phyloP scores from a whole-genome alignment of 108 stramenopile genomes.

The Aurantiochytrium sp. region DNA sequence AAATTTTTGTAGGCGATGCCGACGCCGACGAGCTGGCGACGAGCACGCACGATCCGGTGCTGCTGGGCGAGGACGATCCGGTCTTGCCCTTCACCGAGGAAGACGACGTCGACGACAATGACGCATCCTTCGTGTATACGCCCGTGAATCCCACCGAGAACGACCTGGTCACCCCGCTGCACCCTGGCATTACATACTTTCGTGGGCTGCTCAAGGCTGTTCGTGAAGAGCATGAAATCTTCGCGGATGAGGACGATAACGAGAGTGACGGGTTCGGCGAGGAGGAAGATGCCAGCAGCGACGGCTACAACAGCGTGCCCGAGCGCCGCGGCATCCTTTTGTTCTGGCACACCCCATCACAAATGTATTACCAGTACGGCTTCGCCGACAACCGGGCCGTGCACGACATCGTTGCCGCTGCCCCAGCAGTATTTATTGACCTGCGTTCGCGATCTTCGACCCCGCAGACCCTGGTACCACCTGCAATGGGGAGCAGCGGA shows the following conservation, averaged over 20 bases:
- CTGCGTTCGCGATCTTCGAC: neutral
- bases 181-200: neutral
- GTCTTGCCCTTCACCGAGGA: no score
- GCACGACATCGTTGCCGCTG: neutral
- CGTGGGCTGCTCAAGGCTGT: neutral
- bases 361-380: neutral
- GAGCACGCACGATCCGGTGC: no score
- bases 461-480: neutral
- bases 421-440: neutral
- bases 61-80: no score
- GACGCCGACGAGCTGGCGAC: neutral
- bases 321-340: neutral
- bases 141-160: neutral
- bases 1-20: neutral
- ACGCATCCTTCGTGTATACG: neutral
- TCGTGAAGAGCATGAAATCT: neutral
- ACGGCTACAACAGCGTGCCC: no score
- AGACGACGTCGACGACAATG: neutral
- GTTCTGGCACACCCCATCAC: neutral
- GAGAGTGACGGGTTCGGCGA: neutral
- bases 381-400: neutral
- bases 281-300: neutral
- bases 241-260: neutral
- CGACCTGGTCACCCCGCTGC: neutral
- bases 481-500: no score